Evolutionary conservation across 2,329 filamentous ascomycete genomes (phyloP), one percentile per base, ranked within the genome.

Genomic region (Neocucurbitaria cava): DNA sequence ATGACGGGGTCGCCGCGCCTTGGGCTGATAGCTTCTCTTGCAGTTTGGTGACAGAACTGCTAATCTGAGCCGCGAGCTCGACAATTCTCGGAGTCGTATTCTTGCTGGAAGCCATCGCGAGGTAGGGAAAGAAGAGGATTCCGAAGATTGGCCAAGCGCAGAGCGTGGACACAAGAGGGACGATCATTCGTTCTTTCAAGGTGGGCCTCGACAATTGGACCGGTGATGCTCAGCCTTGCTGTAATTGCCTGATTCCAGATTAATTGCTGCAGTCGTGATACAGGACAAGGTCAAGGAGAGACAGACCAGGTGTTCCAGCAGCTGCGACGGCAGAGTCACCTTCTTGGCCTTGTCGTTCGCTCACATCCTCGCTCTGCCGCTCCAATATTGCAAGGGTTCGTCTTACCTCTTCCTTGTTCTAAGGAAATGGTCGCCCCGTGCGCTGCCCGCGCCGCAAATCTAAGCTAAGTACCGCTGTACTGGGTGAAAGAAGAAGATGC

Each of bases 31-130:
- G 46, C 30, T 50, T 28, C 33, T 58, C 51, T 55, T 58, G 51
- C 38, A 61, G 40, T 48, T 55, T 30, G 21, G 51, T 24, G 40
- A 61, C 54, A 13, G 44, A 48, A 45, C 17, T 43, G 48, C 48
- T 61, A 2, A 61, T 61, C 38, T 55, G 52, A 53, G 54, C 58
- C 8, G 58, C 58, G 5, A 61, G 46, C 51, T 61, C 51, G 51
- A 58, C 35, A 38, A 61, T 61, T 48, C 58, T 52, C 10, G 54
- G 46, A 33, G 52, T 54, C n/a, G 42, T 45, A 20, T 44, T 51
- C 15, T 49, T 45, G 11, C 38, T 7, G 38, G 31, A 59, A 40
- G 56, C 40, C 47, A 54, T 52, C 17, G 47, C 24, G 42, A 47
- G 30, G 17, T n/a, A 38, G 40, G 23, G 18, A 40, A 33, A 48